phyloP scores from a whole-genome alignment of 2,329 filamentous ascomycete genomes.

The Atkinsonella texensis region DNA sequence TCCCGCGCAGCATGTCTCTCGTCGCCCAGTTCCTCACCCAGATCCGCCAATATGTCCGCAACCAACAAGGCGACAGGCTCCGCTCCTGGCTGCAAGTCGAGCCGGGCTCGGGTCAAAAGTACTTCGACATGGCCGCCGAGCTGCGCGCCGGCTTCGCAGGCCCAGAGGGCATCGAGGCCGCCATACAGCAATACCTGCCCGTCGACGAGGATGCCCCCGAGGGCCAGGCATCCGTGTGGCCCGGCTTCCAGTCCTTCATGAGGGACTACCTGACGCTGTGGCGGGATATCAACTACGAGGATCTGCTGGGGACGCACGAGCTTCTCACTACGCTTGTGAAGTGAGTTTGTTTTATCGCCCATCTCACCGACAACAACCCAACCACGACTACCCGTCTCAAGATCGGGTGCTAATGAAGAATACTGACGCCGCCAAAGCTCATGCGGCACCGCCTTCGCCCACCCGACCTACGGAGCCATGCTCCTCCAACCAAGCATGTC shows the following conservation, averaged over 20 bases:
- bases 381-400: neutral
- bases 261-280: constrained; percentile 72
- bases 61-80: constrained; percentile 52
- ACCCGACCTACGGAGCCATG: constrained; percentile 67
- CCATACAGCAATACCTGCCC: constrained; percentile 52
- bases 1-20: constrained; percentile 41
- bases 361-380: too few species aligned
- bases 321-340: constrained; percentile 62
- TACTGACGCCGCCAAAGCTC: constrained; percentile 38
- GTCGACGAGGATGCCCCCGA: constrained; percentile 52
- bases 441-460: constrained; percentile 69
- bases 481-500: constrained; percentile 76
- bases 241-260: constrained; percentile 66
- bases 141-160: constrained; percentile 44
- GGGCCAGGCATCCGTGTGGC: constrained; percentile 57
- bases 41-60: constrained; percentile 43
- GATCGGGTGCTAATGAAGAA: too few species aligned
- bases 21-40: constrained; percentile 56
- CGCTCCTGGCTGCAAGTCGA: constrained; percentile 65
- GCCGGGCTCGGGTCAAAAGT: constrained; percentile 54
- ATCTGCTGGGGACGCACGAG: constrained; percentile 64
- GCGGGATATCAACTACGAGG: constrained; percentile 65
- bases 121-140: constrained; percentile 56
- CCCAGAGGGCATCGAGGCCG: constrained; percentile 43
- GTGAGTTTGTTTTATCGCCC: constrained; percentile 27